Percentiles rank a stretch among this genome's conserved stretches.
Evolutionary conservation across 2,329 filamentous ascomycete genomes (phyloP).

Genomic region (Aspergillus fumigatus): DNA sequence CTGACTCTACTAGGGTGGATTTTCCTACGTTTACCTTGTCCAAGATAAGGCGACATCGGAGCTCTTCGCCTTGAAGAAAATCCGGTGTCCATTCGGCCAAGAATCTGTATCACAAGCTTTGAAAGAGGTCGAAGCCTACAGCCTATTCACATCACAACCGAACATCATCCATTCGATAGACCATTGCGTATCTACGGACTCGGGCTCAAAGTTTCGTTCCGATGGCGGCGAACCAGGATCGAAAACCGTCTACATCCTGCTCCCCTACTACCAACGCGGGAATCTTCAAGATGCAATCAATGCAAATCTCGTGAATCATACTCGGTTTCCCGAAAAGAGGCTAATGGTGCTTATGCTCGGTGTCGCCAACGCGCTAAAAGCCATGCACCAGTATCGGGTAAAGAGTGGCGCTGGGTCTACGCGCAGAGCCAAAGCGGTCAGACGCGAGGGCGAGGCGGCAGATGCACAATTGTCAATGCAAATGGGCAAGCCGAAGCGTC

Average conservation of each 20-base stretch:
- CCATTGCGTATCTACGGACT: conserved; percentile 73
- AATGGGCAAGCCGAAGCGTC: conserved; percentile 35
- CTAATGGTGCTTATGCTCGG: conserved; percentile 89
- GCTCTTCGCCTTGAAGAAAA: conserved; percentile 95
- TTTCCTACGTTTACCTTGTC: conserved; percentile 98
- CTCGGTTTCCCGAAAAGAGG: conserved; percentile 77
- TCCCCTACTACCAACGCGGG: conserved; percentile 91
- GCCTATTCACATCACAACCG: conserved; percentile 73
- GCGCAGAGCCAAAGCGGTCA: conserved; percentile 51
- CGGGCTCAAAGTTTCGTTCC: conserved; percentile 49
- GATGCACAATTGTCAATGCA: conserved; percentile 43
- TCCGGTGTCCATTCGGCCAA: conserved; percentile 94
- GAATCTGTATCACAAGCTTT: conserved; percentile 93
- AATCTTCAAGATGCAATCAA: conserved; percentile 99
- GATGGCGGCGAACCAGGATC: conserved; percentile 58
- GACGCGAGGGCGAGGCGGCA: conserved; percentile 52
- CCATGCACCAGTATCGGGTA: conserved; percentile 85
- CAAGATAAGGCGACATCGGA: conserved; percentile 81
- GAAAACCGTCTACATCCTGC: conserved; percentile 94
- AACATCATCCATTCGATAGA: conserved; percentile 86
- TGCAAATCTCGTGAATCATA: conserved; percentile 94
- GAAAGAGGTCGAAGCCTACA: conserved; percentile 96
- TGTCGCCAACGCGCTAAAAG: conserved; percentile 79
- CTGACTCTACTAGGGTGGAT: conserved; percentile 65
- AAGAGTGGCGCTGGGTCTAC: conserved; percentile 51